Evolutionary conservation across 2,329 filamentous ascomycete genomes (phyloP).

Genomic region (Ophiostoma sp.): DNA sequence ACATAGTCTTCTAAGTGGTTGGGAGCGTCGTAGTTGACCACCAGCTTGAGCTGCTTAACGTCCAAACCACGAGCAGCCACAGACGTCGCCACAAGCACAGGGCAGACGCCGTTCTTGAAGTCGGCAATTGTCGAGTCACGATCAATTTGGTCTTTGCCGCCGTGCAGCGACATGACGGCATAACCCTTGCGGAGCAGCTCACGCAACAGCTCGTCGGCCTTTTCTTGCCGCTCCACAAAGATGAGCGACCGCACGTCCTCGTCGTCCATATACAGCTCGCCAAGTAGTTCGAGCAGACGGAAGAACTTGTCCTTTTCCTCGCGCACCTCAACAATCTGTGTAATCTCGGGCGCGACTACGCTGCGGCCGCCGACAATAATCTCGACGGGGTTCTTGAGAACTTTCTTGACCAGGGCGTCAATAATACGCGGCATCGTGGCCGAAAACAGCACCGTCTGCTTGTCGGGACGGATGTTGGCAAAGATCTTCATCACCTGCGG

Average conservation of each 20-base stretch:
- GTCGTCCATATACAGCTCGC: conserved; percentile 80
- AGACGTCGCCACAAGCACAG: conserved; percentile 90
- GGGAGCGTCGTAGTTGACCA: conserved; percentile 92
- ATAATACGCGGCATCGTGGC: conserved; percentile 95
- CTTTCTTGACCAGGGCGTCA: conserved; percentile 86
- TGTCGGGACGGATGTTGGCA: conserved; percentile 84
- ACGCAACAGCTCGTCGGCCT: conserved; percentile 75
- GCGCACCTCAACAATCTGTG: conserved; percentile 85
- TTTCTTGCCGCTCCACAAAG: conserved; percentile 90
- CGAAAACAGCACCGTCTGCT: conserved; percentile 93
- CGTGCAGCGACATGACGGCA: conserved; percentile 89
- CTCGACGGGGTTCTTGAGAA: conserved; percentile 80
- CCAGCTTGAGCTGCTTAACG: conserved; percentile 92
- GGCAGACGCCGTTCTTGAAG: conserved; percentile 88
- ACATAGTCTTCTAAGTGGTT: conserved; percentile 97
- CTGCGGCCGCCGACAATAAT: conserved; percentile 87
- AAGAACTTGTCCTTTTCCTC: conserved; percentile 81
- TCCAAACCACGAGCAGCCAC: conserved; percentile 93
- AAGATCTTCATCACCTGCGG: conserved; percentile 98
- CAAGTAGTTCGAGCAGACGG: conserved; percentile 80
- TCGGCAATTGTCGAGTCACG: conserved; percentile 89
- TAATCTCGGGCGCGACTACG: conserved; percentile 88
- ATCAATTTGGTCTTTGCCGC: conserved; percentile 90
- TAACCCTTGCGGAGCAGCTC: conserved; percentile 83
- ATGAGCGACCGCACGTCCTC: conserved; percentile 88